A percentile compares a stretch with the other conserved stretches of the same genome.
phyloP scores from a whole-genome alignment of 140 eudicot genomes.

The Anethum foeniculum region DNA sequence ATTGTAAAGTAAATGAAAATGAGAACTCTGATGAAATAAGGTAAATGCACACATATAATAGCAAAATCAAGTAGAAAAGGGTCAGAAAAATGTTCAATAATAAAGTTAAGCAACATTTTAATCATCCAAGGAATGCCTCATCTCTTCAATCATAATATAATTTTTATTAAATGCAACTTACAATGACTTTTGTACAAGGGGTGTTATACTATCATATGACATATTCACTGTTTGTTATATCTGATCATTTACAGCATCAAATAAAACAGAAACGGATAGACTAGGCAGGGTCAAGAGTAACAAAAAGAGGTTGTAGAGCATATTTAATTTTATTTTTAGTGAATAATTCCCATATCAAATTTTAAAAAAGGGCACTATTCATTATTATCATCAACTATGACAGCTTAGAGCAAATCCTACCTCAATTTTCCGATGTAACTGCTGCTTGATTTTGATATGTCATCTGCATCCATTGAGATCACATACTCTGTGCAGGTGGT shows the following conservation, averaged over 20 bases:
- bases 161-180: neutral
- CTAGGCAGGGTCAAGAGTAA: neutral
- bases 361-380: neutral
- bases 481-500: conserved; percentile 88
- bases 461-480: conserved; percentile 71
- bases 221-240: neutral
- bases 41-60: neutral
- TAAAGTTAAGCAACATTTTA: neutral
- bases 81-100: neutral
- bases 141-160: neutral
- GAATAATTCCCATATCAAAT: neutral
- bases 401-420: conserved; percentile 20
- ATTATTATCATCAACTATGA: neutral
- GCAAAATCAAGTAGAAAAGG: neutral
- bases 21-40: neutral
- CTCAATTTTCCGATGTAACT: conserved; percentile 80
- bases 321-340: neutral
- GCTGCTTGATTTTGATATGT: conserved; percentile 77
- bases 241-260: neutral
- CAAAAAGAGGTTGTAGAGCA: neutral
- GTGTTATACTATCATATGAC: neutral
- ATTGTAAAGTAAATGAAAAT: neutral
- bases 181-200: neutral
- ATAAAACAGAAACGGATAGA: neutral
- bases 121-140: neutral